Conservation (phyloP, 139 green algal genomes). For the Micromonas commoda region DNA sequence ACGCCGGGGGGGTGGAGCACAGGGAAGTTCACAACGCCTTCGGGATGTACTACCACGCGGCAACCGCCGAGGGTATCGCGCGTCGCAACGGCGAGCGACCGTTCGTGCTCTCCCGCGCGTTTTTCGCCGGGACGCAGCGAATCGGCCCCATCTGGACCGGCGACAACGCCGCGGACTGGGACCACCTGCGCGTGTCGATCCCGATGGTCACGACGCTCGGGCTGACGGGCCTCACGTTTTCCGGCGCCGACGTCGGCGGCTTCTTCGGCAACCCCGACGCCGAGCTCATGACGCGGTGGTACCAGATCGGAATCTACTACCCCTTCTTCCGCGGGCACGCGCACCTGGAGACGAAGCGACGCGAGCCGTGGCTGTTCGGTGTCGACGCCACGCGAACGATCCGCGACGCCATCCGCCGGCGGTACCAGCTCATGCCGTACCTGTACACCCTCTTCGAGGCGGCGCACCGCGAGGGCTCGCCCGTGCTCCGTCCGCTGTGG, state of each 20-base stretch:
- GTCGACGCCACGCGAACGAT: constrained; percentile 71
- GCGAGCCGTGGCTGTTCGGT: constrained; percentile 97
- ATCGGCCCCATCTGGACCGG: constrained; percentile 97
- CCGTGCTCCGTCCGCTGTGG: constrained; percentile 86
- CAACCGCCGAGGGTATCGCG: constrained; percentile 17
- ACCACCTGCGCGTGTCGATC: constrained; percentile 70
- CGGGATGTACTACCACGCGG: constrained; percentile 89
- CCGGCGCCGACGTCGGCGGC: constrained; percentile 89
- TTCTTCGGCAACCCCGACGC: constrained; percentile 96
- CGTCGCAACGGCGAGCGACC: constrained; percentile 68
- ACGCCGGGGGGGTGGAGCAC: constrained; percentile 80
- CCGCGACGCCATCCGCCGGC: constrained; percentile 67
- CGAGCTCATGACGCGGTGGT: constrained; percentile 90
- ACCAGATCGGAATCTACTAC: constrained; percentile 90
- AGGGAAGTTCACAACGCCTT: constrained; percentile 92
- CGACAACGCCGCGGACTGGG: constrained; percentile 88
- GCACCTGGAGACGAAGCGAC: constrained; percentile 89
- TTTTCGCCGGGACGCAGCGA: constrained; percentile 81
- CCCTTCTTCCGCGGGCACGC: constrained; percentile 97
- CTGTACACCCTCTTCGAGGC: constrained; percentile 93
- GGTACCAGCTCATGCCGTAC: constrained; percentile 92
- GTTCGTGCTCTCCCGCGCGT: constrained; percentile 93
- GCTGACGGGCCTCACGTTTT: constrained; percentile 78
- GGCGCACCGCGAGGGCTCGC: constrained; percentile 64
- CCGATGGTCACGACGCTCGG: constrained; percentile 89